Evolutionary conservation across 352 stramenopile genomes (phyloP).

Genomic region (Globisporangium solare): DNA sequence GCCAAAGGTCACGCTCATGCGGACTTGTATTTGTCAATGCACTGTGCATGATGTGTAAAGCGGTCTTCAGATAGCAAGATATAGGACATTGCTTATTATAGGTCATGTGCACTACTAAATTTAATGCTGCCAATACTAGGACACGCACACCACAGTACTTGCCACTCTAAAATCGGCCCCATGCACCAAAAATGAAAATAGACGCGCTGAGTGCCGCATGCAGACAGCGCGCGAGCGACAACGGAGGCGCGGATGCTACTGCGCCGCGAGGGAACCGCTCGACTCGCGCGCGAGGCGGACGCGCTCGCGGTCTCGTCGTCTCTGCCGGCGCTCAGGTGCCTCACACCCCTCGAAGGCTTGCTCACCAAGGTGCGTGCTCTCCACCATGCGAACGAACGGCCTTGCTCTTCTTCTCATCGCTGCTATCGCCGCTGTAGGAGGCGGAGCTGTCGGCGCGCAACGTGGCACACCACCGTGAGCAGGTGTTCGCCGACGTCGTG

Average conservation of each 20-base stretch:
- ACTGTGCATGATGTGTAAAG: too few relatives aligned
- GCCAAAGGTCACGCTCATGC: too few relatives aligned
- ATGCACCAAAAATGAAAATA: too few relatives aligned
- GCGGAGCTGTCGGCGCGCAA: conserved; percentile 45
- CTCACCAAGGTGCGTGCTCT: conserved; percentile 18
- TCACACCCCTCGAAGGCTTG: conserved; percentile 34
- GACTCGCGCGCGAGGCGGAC: too few relatives aligned
- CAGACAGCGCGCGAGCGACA: background rate
- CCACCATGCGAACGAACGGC: background rate
- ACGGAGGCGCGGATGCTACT: background rate
- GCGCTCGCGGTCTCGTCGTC: conserved; percentile 7
- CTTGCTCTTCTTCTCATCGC: background rate
- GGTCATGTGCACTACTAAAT: too few relatives aligned
- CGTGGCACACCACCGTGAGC: conserved; percentile 27
- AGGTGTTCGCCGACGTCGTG: conserved; percentile 32
- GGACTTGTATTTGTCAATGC: too few relatives aligned
- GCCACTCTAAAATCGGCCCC: too few relatives aligned
- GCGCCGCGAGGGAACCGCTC: background rate
- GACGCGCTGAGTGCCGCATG: too few relatives aligned
- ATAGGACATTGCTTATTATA: too few relatives aligned
- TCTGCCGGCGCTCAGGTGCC: conserved; percentile 25
- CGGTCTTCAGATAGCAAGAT: too few relatives aligned
- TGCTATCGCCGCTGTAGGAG: conserved; percentile 18
- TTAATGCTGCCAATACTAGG: too few relatives aligned
- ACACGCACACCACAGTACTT: too few relatives aligned